Conservation (phyloP, 805 yeast species). For the Grigorovia humatica region DNA sequence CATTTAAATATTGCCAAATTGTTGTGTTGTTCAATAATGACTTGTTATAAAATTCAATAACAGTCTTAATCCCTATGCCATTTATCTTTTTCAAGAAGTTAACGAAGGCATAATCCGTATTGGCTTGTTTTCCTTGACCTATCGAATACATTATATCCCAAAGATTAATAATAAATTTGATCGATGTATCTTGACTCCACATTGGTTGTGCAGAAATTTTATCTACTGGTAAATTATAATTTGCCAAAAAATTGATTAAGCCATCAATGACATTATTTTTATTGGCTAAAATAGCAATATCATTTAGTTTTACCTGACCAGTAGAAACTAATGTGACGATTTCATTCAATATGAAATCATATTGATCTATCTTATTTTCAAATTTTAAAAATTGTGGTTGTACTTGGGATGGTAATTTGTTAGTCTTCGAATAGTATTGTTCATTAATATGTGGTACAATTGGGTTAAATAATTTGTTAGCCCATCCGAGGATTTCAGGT, state of each 20-base stretch:
- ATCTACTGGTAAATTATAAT: constrained; percentile 34
- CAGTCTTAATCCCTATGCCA: constrained; percentile 17
- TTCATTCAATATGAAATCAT: constrained; percentile 16
- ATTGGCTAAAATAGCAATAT: constrained; percentile 44
- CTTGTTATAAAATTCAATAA: constrained; percentile 14
- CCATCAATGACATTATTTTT: constrained; percentile 41
- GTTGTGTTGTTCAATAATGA: constrained; percentile 10
- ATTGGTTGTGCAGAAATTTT: constrained; percentile 38
- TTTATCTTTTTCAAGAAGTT: constrained; percentile 17
- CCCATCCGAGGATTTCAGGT: constrained; percentile 38
- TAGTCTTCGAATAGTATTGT: background rate
- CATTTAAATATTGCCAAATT: constrained; percentile 19
- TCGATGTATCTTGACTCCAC: constrained; percentile 37
- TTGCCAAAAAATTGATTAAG: constrained; percentile 31
- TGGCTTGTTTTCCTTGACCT: constrained; percentile 5
- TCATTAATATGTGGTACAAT: background rate
- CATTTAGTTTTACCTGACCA: constrained; percentile 17
- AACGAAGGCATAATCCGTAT: constrained; percentile 20
- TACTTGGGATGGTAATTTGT: too few relatives aligned
- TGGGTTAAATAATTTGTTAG: constrained; percentile 1
- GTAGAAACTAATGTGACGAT: constrained; percentile 17
- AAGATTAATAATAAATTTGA: constrained; percentile 37
- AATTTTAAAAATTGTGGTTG: constrained; percentile 10
- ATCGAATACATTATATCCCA: constrained; percentile 29
- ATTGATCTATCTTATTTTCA: constrained; percentile 12